A percentile compares a stretch with the other conserved stretches of the same genome.
phyloP scores from a whole-genome alignment of 2,329 filamentous ascomycete genomes.

The Aspergillus clavatus region DNA sequence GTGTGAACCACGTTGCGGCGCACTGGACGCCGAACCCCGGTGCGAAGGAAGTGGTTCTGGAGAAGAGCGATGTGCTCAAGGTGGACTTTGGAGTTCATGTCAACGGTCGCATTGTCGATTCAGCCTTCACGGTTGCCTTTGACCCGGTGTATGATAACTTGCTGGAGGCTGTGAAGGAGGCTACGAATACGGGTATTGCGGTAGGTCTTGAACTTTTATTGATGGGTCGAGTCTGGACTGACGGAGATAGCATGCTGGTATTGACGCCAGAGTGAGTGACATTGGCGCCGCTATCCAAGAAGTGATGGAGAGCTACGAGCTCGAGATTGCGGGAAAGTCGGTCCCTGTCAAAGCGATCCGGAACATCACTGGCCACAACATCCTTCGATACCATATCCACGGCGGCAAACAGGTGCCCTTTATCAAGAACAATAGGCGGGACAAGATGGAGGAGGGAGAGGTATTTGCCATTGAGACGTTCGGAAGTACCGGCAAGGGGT shows the following conservation, averaged over 20 bases:
- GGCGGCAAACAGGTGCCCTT: constrained; percentile 55
- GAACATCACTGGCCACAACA: constrained; percentile 53
- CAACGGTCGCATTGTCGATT: constrained; percentile 75
- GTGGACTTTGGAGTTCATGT: constrained; percentile 79
- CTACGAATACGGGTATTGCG: constrained; percentile 48
- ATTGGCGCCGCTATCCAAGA: constrained; percentile 57
- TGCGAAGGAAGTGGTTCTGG: constrained; percentile 64
- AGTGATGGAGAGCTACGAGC: constrained; percentile 59
- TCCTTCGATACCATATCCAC: constrained; percentile 52
- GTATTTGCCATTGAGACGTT: constrained; percentile 58
- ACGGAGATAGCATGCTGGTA: constrained; percentile 44
- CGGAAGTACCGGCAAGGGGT: constrained; percentile 51
- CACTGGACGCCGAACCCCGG: constrained; percentile 56
- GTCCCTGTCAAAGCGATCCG: constrained; percentile 54
- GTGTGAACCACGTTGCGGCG: constrained; percentile 51
- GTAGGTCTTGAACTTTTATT: constrained; percentile 23
- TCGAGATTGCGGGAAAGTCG: constrained; percentile 50
- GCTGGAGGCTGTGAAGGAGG: constrained; percentile 57
- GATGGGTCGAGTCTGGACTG: too few species aligned
- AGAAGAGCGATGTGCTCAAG: constrained; percentile 72
- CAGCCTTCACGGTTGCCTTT: constrained; percentile 73
- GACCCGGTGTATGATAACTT: constrained; percentile 71
- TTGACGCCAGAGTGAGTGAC: constrained; percentile 52
- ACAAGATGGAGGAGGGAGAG: constrained; percentile 57
- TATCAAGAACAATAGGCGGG: constrained; percentile 46